These are phyloP conservation scores for Petunia hybrid DNA, from an alignment of 305 asterid genomes.

Conservation along the genomic window DNA sequence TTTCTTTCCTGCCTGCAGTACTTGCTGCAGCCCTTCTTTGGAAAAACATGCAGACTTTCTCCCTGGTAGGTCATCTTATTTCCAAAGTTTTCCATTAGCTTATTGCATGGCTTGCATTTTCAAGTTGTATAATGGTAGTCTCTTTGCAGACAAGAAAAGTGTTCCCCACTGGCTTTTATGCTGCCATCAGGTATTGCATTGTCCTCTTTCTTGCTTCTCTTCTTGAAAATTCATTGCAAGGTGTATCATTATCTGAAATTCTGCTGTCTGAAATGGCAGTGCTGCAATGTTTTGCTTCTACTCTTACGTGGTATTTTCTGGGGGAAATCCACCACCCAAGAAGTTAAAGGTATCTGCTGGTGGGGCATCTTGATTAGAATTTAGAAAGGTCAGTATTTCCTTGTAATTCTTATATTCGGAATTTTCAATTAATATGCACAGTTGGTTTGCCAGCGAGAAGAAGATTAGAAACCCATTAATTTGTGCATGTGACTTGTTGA, in stretches of 20 bases:
- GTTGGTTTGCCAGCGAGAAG: constrained; percentile 29
- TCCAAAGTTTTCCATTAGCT: not conserved
- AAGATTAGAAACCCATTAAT: not conserved
- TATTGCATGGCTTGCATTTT: not conserved
- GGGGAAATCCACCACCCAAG: constrained; percentile 98
- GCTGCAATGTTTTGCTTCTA: constrained; percentile 93
- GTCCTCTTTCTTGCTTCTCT: not conserved
- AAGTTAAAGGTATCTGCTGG: constrained; percentile 59
- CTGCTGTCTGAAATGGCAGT: constrained; percentile 42
- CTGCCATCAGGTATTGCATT: constrained; percentile 44
- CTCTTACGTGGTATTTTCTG: constrained; percentile 81
- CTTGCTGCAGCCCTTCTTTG: constrained; percentile 67
- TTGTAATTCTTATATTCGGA: constrained; percentile 37
- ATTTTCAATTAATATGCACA: not conserved
- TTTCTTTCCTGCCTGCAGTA: constrained; percentile 52
- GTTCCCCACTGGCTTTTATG: constrained; percentile 68
- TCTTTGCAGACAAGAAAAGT: constrained; percentile 62
- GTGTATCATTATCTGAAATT: not conserved
- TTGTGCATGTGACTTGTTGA: not conserved
- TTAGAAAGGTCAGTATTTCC: constrained; percentile 28
- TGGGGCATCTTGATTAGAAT: constrained; percentile 53
- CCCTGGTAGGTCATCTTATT: constrained; percentile 58
- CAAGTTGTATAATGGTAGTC: constrained; percentile 34
- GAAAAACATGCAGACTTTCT: constrained; percentile 74
- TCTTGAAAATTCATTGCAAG: constrained; percentile 7